These are phyloP conservation scores for Boletellus sp. DNA, from an alignment of 768 basidiomycete species.

Conservation along the genomic window DNA sequence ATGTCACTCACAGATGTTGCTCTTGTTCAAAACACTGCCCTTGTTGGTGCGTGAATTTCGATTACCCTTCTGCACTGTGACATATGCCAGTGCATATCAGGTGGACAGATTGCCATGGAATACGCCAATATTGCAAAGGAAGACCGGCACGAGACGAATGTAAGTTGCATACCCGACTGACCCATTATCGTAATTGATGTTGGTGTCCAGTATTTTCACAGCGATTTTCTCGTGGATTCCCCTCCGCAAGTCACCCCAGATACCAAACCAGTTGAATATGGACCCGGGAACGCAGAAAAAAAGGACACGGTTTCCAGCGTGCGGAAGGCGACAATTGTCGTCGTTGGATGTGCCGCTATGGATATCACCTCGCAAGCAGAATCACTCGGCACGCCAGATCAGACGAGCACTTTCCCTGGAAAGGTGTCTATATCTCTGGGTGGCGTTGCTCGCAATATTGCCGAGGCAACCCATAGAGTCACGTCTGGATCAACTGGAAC, in stretches of 20 bases:
- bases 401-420: conserved; percentile 79
- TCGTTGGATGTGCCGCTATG: conserved; percentile 85
- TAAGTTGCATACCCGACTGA: conserved; percentile 7
- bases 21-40: conserved; percentile 83
- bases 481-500: conserved; percentile 32
- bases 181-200: neutral
- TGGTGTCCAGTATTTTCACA: conserved; percentile 12
- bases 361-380: conserved; percentile 70
- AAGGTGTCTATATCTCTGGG: conserved; percentile 68
- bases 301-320: conserved; percentile 3
- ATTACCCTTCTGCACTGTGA: neutral
- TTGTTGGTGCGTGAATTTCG: conserved; percentile 55
- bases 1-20: conserved; percentile 63
- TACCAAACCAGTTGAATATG: neutral
- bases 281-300: neutral
- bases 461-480: conserved; percentile 80
- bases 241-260: neutral
- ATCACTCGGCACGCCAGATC: conserved; percentile 31
- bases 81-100: conserved; percentile 34
- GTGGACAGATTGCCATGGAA: conserved; percentile 74
- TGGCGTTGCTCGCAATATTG: conserved; percentile 93
- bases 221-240: neutral
- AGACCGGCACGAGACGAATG: conserved; percentile 14
- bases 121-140: conserved; percentile 53
- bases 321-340: conserved; percentile 48